Evolutionary conservation across 1,284 basidiomycete genomes (phyloP).

Genomic region (Golubevia sp.): DNA sequence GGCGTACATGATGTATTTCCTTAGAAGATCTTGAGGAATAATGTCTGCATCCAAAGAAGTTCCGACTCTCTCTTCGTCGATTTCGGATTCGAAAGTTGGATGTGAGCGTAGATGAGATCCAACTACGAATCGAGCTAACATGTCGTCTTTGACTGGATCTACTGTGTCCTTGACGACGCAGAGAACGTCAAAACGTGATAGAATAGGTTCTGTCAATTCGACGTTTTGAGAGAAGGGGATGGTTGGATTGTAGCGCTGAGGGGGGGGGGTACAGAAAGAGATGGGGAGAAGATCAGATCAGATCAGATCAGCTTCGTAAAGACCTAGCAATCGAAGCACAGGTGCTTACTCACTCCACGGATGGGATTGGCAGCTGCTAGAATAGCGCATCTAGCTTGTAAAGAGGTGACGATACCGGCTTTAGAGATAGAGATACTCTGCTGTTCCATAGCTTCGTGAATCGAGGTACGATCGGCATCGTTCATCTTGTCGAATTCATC

Average conservation of each 20-base stretch:
- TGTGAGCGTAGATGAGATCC: slow-evolving; percentile 93
- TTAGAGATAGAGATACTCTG: slow-evolving; percentile 99
- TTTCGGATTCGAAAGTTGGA: slow-evolving; percentile 83
- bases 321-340: too few relatives aligned
- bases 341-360: slow-evolving; percentile 68
- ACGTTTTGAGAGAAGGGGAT: slow-evolving; percentile 92
- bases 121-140: slow-evolving; percentile 94
- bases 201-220: slow-evolving; percentile 95
- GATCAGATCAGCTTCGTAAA: too few relatives aligned
- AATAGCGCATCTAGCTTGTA: slow-evolving; percentile 96
- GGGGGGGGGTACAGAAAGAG: background rate
- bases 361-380: slow-evolving; percentile 97
- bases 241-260: slow-evolving; percentile 53
- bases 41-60: slow-evolving; percentile 89
- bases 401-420: slow-evolving; percentile 93
- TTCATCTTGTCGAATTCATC: slow-evolving; percentile 99
- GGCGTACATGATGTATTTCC: slow-evolving; percentile 99
- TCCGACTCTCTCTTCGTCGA: slow-evolving; percentile 83
- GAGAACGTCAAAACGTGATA: slow-evolving; percentile 97
- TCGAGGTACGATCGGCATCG: slow-evolving; percentile 83
- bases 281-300: background rate
- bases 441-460: slow-evolving; percentile 99
- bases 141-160: slow-evolving; percentile 94
- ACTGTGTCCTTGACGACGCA: slow-evolving; percentile 98
- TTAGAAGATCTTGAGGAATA: slow-evolving; percentile 93